Evolutionary conservation across 352 stramenopile species (phyloP).

Genomic region (Pythium folliculosum): DNA sequence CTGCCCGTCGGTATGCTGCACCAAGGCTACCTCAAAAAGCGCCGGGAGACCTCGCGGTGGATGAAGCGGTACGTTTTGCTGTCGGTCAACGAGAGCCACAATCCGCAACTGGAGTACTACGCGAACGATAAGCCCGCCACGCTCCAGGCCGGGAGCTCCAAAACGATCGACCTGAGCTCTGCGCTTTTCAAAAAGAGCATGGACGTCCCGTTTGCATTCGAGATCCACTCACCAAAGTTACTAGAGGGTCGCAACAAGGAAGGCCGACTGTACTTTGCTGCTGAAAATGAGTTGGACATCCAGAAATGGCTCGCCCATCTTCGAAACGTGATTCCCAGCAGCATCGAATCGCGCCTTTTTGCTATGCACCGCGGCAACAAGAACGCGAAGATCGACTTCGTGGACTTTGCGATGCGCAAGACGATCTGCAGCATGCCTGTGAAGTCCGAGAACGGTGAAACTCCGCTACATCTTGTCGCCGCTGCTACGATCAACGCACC

Average conservation of each 20-base stretch:
- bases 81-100: slow-evolving; percentile 35
- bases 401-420: slow-evolving; percentile 59
- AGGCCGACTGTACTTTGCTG: slow-evolving; percentile 86
- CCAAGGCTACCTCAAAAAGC: slow-evolving; percentile 65
- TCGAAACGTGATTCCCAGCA: slow-evolving; percentile 71
- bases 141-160: slow-evolving; percentile 40
- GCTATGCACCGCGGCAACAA: slow-evolving; percentile 75
- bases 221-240: slow-evolving; percentile 89
- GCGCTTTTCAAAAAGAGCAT: slow-evolving; percentile 82
- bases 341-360: slow-evolving; percentile 74
- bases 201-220: slow-evolving; percentile 82
- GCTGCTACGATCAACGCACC: slow-evolving; percentile 11
- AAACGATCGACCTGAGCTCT: slow-evolving; percentile 58
- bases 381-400: slow-evolving; percentile 56
- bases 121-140: slow-evolving; percentile 53
- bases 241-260: slow-evolving; percentile 83
- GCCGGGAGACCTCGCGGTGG: slow-evolving; percentile 79
- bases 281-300: slow-evolving; percentile 83
- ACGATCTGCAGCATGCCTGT: slow-evolving; percentile 44
- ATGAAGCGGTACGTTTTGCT: slow-evolving; percentile 79
- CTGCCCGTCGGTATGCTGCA: slow-evolving; percentile 12
- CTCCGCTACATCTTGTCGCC: slow-evolving; percentile 72
- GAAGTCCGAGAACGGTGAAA: slow-evolving; percentile 35
- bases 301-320: slow-evolving; percentile 89
- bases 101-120: slow-evolving; percentile 69